Evolutionary conservation across 345 rosid genomes (phyloP).

Genomic region (Eucalyptus pauciflora): DNA sequence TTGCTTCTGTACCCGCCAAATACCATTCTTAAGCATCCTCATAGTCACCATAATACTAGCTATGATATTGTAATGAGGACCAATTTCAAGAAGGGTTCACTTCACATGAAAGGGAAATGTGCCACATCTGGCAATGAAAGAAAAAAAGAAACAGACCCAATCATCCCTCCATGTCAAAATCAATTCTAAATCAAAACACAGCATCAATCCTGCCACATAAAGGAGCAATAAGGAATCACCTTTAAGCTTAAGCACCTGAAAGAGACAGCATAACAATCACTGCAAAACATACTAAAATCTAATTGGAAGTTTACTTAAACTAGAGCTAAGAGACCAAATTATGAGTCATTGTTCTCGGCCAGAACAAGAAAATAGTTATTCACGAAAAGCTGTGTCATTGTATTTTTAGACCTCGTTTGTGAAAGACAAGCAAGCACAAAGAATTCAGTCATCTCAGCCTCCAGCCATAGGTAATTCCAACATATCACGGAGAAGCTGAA

Average conservation of each 20-base stretch:
- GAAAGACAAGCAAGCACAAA: neutral
- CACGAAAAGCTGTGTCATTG: neutral
- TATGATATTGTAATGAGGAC: neutral
- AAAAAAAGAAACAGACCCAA: neutral
- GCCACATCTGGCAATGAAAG: neutral
- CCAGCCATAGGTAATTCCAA: neutral
- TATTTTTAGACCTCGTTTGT: neutral
- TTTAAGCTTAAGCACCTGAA: no score
- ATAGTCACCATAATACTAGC: neutral
- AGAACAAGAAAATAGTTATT: neutral
- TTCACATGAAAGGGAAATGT: neutral
- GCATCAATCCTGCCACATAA: no score
- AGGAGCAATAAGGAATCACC: no score
- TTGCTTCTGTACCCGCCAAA: neutral
- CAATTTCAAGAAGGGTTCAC: neutral
- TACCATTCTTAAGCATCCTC: neutral
- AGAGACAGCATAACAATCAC: neutral
- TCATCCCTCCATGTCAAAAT: no score
- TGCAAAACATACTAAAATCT: neutral
- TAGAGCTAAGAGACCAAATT: neutral
- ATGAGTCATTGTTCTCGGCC: neutral
- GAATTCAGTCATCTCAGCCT: neutral
- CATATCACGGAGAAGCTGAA: neutral
- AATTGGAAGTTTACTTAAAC: neutral
- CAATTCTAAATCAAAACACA: no score